Conservation (phyloP, 2,329 filamentous ascomycete species). For the Fusarium beomiforme region DNA sequence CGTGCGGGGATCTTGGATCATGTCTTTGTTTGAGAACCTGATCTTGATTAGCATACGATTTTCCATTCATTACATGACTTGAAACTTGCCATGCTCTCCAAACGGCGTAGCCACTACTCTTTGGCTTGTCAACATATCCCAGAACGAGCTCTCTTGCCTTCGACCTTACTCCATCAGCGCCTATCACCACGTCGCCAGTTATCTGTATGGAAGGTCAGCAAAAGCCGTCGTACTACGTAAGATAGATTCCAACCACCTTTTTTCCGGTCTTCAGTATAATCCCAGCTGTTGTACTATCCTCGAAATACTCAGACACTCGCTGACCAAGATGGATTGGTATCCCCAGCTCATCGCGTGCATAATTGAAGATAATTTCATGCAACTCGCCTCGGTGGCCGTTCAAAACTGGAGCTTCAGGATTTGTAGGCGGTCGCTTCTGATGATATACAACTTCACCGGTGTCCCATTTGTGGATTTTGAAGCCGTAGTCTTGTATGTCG, state of each 20-base stretch:
- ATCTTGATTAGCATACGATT: rapidly evolving
- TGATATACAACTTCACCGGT: constrained; percentile 64
- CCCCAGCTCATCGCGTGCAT: constrained; percentile 23
- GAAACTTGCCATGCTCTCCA: constrained; percentile 60
- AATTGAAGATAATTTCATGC: constrained; percentile 29
- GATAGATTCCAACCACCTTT: background rate
- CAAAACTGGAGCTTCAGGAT: constrained; percentile 25
- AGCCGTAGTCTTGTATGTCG: constrained; percentile 57
- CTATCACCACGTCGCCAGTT: constrained; percentile 27
- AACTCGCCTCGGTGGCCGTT: constrained; percentile 31
- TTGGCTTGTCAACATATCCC: constrained; percentile 23
- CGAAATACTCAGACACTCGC: constrained; percentile 24
- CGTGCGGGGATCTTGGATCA: constrained; percentile 62
- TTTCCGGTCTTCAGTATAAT: constrained; percentile 22
- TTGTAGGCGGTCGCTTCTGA: constrained; percentile 52
- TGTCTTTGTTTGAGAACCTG: constrained; percentile 55
- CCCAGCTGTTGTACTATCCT: background rate
- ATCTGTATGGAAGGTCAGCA: constrained; percentile 4
- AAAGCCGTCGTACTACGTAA: rapidly evolving
- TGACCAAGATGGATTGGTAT: constrained; percentile 27
- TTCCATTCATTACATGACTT: rapidly evolving
- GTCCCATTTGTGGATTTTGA: constrained; percentile 31
- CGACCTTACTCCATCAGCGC: constrained; percentile 31
- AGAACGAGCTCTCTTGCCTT: constrained; percentile 35
- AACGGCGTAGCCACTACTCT: constrained; percentile 34